Base-by-base conservation (phyloP, 2,329 filamentous ascomycete genomes). In the Aspergillus melleus region DNA sequence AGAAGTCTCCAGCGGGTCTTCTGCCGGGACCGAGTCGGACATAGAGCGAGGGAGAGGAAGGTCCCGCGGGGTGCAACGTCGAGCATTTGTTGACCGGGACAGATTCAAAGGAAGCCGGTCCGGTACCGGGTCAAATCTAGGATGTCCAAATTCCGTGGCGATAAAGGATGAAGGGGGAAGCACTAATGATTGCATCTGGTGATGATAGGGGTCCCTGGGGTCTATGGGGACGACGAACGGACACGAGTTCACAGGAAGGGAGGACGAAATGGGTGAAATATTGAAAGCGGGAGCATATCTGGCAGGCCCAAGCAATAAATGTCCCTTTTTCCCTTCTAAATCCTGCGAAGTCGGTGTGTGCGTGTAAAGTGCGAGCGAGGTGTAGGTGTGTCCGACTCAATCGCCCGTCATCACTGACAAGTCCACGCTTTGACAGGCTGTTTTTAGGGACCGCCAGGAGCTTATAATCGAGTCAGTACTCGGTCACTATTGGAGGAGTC, bases 121-220 rank as follows among this genome's bases (percentile, higher is more conserved):
- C 57, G 73, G 68, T 64, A 68, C 72, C 54, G 71, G 63, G 61
- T 69, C 67, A 64, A 73, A 75, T 61, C 68, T 68, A 61, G 70
- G 64, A 55, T 72, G 72, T 68, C 74, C 73, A 59, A 77, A 76
- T 60, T 74, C 73, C 62, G 72, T 63, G 47, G 70, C 66, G 64
- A 69, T 67, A 64, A 76, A 71, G 68, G 74, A 73, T 62, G 73
- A 68, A 61, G 71, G 74, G 60, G 74, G 72, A 64, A 77, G 73
- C 65, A 76, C 70, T 70, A 77, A 68, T 68, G 74, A 76, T 76
- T 76, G 74, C 74, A 77, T 77, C 70, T 71, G 73, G 70, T 57
- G 64, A 56, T 24, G 49, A 49, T 61, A 52, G 59, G 26, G 47
- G 30, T 57, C 49, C 55, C 56, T 46, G 47, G 47, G 50, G 54